Base-by-base conservation (phyloP, 202 grass and related monocot genomes). In the Eragrostis tef region DNA sequence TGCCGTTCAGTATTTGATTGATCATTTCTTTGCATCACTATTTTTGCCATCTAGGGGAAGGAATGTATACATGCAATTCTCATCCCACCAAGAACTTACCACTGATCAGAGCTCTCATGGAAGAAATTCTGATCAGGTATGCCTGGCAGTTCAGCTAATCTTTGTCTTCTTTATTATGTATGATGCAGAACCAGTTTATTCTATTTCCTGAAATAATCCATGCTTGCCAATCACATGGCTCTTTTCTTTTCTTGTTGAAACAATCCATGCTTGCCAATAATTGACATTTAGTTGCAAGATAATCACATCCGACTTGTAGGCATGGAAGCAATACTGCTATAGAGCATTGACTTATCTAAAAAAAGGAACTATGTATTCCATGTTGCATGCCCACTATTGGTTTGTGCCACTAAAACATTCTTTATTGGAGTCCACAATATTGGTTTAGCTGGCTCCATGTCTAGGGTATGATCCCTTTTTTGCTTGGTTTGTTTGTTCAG, bases 61-160 rank as follows among this genome's bases (percentile, higher is more conserved):
- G 85, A 95, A 93, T 95, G 85, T 98, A 41, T 99, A 99, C 71
- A 87, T 99, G 75, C 96, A 99, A 51, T 99, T 95, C 77, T 99
- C 96, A 72, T 99, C 96, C 27, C 96, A 99, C 68, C 96, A 99
- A 83, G 96, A 98, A 60, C 81, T 98, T 68, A 98, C 96, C 56
- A 98, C 96, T 43, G 92, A 99, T 60, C 92, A 94, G 74, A 98
- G 79, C 61, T 85, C 96, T 78, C 96, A 93, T 88, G 87, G 87
- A 81, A 85, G 96, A 43, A 95, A 91, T 83, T 73, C 88, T 83
- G 92, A 97, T 80, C 92, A 95, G 90, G 96, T 98, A 77, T 48
- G 59, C 72, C n/a, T 57, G 7, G 47, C 43, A 16, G 50, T 67
- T 67, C 9, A 57, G 8, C 53, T 57, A 57, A 43, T 19, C 24